Base-by-base conservation (phyloP, 2,329 filamentous ascomycete species). In the Sordariomycetes sp. region DNA sequence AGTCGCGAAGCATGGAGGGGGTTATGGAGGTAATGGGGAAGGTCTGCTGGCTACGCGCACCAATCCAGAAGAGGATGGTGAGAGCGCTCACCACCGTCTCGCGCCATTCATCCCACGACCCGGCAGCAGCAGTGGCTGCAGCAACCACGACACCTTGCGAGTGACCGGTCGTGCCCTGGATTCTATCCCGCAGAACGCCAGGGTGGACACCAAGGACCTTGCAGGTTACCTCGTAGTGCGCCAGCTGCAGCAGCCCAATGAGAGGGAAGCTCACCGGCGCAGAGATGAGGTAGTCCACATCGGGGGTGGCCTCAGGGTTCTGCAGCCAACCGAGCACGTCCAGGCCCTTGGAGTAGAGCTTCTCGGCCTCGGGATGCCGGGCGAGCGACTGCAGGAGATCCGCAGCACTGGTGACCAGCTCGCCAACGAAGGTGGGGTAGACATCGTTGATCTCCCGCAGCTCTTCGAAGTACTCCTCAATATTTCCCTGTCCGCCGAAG, bases 381-480 rank as follows among this genome's bases (percentile, higher is more conserved):
- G 92, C 87, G 50, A 99, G 80, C 28, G 78, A 86, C 70, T 93
- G 90, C n/a, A 99, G 82, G 58, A 96, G 85, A 68, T 95, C 88
- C 16, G 94, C 92, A 8, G 91, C 87, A 25, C 85, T 82, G 32
- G 81, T 80, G 67, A 99, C 82, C 63, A 97, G 85, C 63, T 95
- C 90, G 64, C 90, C 88, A 5, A 97, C 85, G 64, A 99, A 95
- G 32, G 88, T 88, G 14, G 89, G 87, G 74, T 99, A 99, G 60
- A 92, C 96, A 66, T 80, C 85, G 77, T 93, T 93, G 60, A 97
- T 83, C 71, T 96, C 88, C 59, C 94, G 86, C 62, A 99, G 82
- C 77, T 99, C 94, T 65, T 99, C 93, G 68, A 99, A 99, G 75
- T 99, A 99, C 75, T 99, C 95, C 74, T 99, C 93, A 63, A 99